Evolutionary conservation across 2,329 filamentous ascomycete species (phyloP).

Genomic region (Aotearoamyces nothofagi): DNA sequence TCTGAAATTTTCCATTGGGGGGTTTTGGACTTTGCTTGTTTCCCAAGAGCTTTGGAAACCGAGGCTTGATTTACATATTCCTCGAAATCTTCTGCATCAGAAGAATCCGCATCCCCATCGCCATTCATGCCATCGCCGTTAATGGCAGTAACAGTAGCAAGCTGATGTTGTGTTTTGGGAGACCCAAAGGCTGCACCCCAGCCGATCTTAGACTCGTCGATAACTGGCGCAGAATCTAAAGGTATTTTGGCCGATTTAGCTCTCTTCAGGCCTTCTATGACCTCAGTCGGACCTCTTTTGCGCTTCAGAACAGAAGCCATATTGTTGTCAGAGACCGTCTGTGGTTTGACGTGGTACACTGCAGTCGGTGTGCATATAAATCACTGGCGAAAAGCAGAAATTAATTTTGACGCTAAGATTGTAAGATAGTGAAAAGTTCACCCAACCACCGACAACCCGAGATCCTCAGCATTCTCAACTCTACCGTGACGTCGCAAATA

Average conservation of each 20-base stretch:
- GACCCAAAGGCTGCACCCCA: constrained; percentile 16
- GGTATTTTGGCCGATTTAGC: constrained; percentile 12
- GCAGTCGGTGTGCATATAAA: neutral
- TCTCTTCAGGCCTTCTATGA: constrained; percentile 15
- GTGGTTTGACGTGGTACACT: constrained; percentile 8
- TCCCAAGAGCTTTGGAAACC: neutral
- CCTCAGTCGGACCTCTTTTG: constrained; percentile 18
- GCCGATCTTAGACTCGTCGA: constrained; percentile 3
- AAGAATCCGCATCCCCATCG: constrained; percentile 6
- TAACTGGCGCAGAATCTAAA: constrained; percentile 4
- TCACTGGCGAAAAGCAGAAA: constrained; percentile 1
- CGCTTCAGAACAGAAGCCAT: constrained; percentile 21
- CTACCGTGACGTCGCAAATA: neutral
- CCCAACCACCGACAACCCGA: no score
- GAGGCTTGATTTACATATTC: constrained; percentile 5
- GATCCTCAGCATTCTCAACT: neutral
- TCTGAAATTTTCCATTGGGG: constrained; percentile 41
- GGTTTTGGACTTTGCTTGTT: neutral
- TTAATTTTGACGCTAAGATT: constrained; percentile 6
- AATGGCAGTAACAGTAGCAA: constrained; percentile 5
- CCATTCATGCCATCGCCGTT: no score
- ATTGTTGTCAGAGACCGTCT: constrained; percentile 16
- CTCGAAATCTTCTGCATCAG: constrained; percentile 12
- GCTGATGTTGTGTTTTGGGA: constrained; percentile 8
- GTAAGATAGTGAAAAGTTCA: constrained; percentile 1